A percentile compares a stretch with the other conserved stretches of the same genome.
These are phyloP conservation scores for Teunomyces pallodes DNA, from an alignment of 805 yeast genomes.

Conservation along the genomic window DNA sequence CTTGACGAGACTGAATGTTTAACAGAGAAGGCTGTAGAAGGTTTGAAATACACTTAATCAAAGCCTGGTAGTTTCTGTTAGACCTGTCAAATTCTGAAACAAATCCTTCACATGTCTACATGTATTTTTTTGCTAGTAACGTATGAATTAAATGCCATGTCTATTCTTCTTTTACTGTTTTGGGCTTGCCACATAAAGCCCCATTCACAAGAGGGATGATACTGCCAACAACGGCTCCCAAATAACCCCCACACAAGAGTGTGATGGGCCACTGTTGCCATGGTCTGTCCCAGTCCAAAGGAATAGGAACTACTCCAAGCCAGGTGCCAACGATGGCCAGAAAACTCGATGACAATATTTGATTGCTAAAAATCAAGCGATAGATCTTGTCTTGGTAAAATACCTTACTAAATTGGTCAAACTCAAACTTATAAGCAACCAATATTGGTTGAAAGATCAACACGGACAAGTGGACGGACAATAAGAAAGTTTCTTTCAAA, in stretches of 20 bases:
- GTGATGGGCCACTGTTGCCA: slow-evolving; percentile 98
- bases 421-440: slow-evolving; percentile 50
- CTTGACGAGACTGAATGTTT: no score
- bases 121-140: not conserved
- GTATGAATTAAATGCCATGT: not conserved
- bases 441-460: slow-evolving; percentile 66
- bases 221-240: slow-evolving; percentile 69
- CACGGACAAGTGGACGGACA: slow-evolving; percentile 61
- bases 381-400: slow-evolving; percentile 21
- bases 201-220: slow-evolving; percentile 5
- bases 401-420: slow-evolving; percentile 29
- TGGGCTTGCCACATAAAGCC: not conserved
- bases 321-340: slow-evolving; percentile 64
- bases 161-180: not conserved
- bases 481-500: slow-evolving; percentile 52
- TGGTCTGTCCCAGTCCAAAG: slow-evolving; percentile 95
- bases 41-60: no score
- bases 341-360: slow-evolving; percentile 26
- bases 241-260: slow-evolving; percentile 70
- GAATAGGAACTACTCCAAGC: slow-evolving; percentile 92
- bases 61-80: not conserved
- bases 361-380: slow-evolving; percentile 29
- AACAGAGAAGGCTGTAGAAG: no score
- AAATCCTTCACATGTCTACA: not conserved
- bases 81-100: not conserved